These are phyloP conservation scores for Paspalum vaginatum DNA, from an alignment of 176 grass and related monocot genomes.

Conservation along the genomic window DNA sequence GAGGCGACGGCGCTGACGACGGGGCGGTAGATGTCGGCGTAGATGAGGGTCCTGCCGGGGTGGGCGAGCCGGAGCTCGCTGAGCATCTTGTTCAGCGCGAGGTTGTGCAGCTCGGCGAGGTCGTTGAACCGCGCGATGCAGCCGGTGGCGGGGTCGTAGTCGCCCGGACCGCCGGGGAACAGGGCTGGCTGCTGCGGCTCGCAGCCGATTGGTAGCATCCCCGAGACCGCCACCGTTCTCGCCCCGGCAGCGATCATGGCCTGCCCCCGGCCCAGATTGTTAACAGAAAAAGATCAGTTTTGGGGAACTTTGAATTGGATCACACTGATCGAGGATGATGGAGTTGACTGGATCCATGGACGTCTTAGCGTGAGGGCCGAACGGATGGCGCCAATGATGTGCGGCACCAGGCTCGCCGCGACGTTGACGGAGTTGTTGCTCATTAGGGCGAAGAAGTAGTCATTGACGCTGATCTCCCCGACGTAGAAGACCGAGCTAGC, in stretches of 20 bases:
- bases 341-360: not conserved
- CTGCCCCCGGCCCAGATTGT: not conserved
- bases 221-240: slow-evolving; percentile 44
- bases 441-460: slow-evolving; percentile 59
- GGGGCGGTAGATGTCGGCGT: slow-evolving; percentile 55
- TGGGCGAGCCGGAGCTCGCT: not conserved
- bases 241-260: slow-evolving; percentile 38
- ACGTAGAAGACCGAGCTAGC: slow-evolving; percentile 38
- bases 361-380: slow-evolving; percentile 32
- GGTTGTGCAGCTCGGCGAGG: slow-evolving; percentile 59
- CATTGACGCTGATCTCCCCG: slow-evolving; percentile 72
- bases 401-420: slow-evolving; percentile 43
- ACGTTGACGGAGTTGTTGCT: slow-evolving; percentile 21
- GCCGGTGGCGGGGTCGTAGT: slow-evolving; percentile 46
- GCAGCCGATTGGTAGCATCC: slow-evolving; percentile 65
- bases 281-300: too few species aligned
- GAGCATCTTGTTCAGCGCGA: slow-evolving; percentile 32
- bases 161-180: slow-evolving; percentile 9
- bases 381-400: slow-evolving; percentile 43
- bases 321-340: not conserved
- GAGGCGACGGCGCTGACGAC: slow-evolving; percentile 26
- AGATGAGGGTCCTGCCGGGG: slow-evolving; percentile 41
- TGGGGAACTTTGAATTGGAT: too few species aligned
- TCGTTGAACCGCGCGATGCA: slow-evolving; percentile 54
- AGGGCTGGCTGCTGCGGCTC: slow-evolving; percentile 32